Percentiles rank a stretch among this genome's conserved stretches.
Conservation (phyloP, 805 yeast species). For the Torulaspora delbrueckii region DNA sequence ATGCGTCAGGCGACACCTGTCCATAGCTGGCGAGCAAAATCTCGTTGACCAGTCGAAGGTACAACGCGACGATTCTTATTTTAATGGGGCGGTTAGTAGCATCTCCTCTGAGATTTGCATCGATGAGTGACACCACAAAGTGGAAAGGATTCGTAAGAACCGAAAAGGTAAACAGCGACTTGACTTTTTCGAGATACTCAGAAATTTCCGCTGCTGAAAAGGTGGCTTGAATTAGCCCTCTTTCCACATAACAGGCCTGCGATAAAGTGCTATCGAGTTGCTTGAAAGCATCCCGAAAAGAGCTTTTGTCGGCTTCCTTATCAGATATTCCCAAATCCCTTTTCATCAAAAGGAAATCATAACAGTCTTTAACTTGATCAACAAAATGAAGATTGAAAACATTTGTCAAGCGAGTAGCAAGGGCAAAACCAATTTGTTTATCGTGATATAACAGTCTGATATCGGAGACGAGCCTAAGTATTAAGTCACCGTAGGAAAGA, state of each 20-base stretch:
- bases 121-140: conserved; percentile 15
- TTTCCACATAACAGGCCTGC: conserved; percentile 16
- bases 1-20: conserved; percentile 22
- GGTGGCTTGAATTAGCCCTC: conserved; percentile 15
- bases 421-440: background rate
- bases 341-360: conserved; percentile 24
- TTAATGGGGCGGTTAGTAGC: conserved; percentile 1
- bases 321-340: conserved; percentile 27
- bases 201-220: conserved; percentile 4
- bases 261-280: conserved; percentile 4
- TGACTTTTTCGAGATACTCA: conserved; percentile 14
- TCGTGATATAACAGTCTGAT: conserved; percentile 10
- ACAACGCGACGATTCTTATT: conserved; percentile 8
- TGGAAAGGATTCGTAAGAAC: conserved; percentile 8
- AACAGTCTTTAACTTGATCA: conserved; percentile 20
- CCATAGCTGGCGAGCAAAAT: conserved; percentile 12
- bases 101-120: conserved; percentile 12
- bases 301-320: conserved; percentile 26
- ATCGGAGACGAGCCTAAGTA: conserved; percentile 13
- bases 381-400: conserved; percentile 22
- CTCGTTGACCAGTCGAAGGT: conserved; percentile 17
- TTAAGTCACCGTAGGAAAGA: conserved; percentile 13
- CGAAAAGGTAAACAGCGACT: conserved; percentile 12
- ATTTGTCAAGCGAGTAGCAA: conserved; percentile 10
- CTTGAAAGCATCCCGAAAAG: conserved; percentile 21